Evolutionary conservation across 306 rosid genomes (phyloP).

Genomic region (Alnus glutinosa): DNA sequence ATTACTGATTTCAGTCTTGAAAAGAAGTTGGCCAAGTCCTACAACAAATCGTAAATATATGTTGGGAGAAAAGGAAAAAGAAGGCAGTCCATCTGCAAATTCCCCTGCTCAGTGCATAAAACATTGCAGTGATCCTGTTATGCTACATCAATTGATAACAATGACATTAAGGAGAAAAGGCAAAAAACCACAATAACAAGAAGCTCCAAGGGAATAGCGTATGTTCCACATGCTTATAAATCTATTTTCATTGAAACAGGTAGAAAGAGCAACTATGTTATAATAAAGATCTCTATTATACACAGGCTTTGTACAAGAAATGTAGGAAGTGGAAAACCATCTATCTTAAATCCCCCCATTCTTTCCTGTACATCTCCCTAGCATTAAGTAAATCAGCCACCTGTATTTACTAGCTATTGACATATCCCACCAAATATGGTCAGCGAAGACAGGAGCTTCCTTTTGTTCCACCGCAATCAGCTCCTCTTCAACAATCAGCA

Average conservation of each 20-base stretch:
- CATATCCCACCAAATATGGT: conserved; percentile 56
- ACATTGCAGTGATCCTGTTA: no score
- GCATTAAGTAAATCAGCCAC: conserved; percentile 33
- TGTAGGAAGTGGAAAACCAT: conserved; percentile 1
- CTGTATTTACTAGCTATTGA: conserved; percentile 50
- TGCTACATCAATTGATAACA: no score
- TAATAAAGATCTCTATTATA: conserved; percentile 39
- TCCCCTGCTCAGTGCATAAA: no score
- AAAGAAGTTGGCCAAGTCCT: no score
- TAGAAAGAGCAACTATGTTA: conserved; percentile 21
- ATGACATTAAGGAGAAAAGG: no score
- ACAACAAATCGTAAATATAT: no score
- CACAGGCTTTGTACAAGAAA: conserved; percentile 17
- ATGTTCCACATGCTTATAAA: conserved; percentile 4
- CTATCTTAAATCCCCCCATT: conserved; percentile 29
- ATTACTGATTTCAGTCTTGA: no score
- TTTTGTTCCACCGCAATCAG: conserved; percentile 43
- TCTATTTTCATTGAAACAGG: conserved; percentile 14
- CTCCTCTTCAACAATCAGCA: conserved; percentile 36
- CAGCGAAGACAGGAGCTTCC: conserved; percentile 49
- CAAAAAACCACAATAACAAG: no score
- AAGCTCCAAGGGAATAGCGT: no score
- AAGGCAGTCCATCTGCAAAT: no score
- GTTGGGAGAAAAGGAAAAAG: no score
- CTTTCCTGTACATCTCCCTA: conserved; percentile 48